Conservation (phyloP, 2,329 filamentous ascomycete genomes). For the Colletotrichum sidae region DNA sequence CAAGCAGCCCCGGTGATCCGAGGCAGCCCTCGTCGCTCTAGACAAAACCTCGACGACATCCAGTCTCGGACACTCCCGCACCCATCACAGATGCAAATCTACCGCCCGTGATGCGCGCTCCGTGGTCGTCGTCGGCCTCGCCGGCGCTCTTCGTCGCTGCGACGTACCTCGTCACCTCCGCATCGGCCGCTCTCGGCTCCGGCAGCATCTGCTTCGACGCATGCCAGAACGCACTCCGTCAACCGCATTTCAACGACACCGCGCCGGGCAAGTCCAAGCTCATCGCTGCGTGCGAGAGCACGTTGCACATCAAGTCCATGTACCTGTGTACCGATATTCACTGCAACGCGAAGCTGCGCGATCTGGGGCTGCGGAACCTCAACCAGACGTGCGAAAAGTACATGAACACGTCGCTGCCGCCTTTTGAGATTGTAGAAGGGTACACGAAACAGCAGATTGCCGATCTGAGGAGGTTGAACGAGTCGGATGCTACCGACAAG, state of each 20-base stretch:
- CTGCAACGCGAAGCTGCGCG: slow-evolving; percentile 45
- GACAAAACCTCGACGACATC: background rate
- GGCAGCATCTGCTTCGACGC: slow-evolving; percentile 46
- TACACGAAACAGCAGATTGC: slow-evolving; percentile 50
- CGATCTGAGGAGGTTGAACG: slow-evolving; percentile 44
- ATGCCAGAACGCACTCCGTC: slow-evolving; percentile 45
- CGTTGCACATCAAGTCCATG: slow-evolving; percentile 44
- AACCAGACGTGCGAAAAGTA: slow-evolving; percentile 50
- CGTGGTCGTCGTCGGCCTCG: slow-evolving; percentile 15
- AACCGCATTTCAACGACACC: slow-evolving; percentile 48
- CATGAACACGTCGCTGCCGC: slow-evolving; percentile 45
- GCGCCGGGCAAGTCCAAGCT: slow-evolving; percentile 36
- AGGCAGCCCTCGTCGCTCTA: background rate
- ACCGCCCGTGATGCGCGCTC: slow-evolving; percentile 29
- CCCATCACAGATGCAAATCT: slow-evolving; percentile 21
- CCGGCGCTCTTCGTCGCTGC: slow-evolving; percentile 3
- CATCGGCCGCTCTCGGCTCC: slow-evolving; percentile 15
- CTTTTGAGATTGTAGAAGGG: slow-evolving; percentile 46
- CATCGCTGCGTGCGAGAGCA: slow-evolving; percentile 45
- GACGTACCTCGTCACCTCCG: slow-evolving; percentile 23
- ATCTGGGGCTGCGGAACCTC: slow-evolving; percentile 42
- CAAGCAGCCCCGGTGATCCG: slow-evolving; percentile 13
- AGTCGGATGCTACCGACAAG: slow-evolving; percentile 40
- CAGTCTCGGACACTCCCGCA: background rate
- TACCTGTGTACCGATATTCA: slow-evolving; percentile 52